Evolutionary conservation across 495 filamentous ascomycete genomes (phyloP), one percentile per base, ranked within the genome.

Genomic region (Talaromyces proteolyticus): DNA sequence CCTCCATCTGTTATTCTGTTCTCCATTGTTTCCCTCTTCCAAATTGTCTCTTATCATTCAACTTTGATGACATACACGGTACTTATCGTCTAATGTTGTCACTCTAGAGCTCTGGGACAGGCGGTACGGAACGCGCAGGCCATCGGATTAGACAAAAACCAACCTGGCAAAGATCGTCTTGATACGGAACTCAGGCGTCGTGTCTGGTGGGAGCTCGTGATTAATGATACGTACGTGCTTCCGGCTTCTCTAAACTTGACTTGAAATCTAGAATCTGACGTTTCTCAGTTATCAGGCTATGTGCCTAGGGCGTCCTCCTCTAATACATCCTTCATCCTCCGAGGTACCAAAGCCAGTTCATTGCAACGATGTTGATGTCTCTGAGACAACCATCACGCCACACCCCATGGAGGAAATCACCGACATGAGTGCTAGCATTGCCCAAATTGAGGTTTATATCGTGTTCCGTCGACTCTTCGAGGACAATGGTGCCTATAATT

Each of bases 161-260:
- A 16, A 14, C 44, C 25, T 22, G 44, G 44, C 44, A 47, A 47
- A 47, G 18, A 47, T 17, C 19, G 44, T 18, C 26, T 37, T 14
- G 44, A 47, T 29, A 47, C 44, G 11, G 44, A 47, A 47, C 40
- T 51, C 11, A 42, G 49, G 26, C 49, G 49, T 42, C 49, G 49
- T n/a, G 39, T 43, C 17, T 51, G 49, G 49, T 51, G 49, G 49
- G 49, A 37, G 17, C 49, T 51, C 14, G 20, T 41, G 18, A 36
- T 51, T 11, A 16, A 25, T 42, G 49, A 51, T 34, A 29, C 21
- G 49, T 51, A 19, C 4, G 49, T 51, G 8, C 18, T 24, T 24
- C 22, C 16, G 11, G 21, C 40, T 51, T 11, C 20, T 29, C 17
- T 22, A 20, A 29, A 6, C 12, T 29, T 29, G 26, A 25, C 16